These are phyloP conservation scores for Apiospora malaysiana DNA, from an alignment of 2,329 filamentous ascomycete species.

Conservation along the genomic window DNA sequence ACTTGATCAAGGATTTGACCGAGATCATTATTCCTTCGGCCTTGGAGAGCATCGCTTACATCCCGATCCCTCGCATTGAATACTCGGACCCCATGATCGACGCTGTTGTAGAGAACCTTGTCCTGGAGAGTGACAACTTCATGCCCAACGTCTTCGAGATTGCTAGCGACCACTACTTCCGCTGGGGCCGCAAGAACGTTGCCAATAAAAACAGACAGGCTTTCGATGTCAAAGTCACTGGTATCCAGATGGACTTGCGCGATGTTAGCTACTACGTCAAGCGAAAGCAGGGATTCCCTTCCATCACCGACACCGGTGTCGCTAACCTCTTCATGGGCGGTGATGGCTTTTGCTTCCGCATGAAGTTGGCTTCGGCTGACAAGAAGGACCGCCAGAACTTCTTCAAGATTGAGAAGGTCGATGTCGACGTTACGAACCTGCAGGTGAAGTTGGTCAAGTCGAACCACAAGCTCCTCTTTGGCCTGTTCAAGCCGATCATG, in stretches of 20 bases:
- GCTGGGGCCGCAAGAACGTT: slow-evolving; percentile 90
- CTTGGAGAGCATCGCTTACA: slow-evolving; percentile 86
- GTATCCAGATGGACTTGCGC: slow-evolving; percentile 88
- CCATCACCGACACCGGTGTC: slow-evolving; percentile 84
- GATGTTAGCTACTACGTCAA: slow-evolving; percentile 96
- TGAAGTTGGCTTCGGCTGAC: slow-evolving; percentile 83
- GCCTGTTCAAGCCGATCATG: slow-evolving; percentile 83
- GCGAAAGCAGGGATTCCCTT: slow-evolving; percentile 91
- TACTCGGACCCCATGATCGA: slow-evolving; percentile 85
- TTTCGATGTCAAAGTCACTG: slow-evolving; percentile 82
- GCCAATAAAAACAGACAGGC: slow-evolving; percentile 80
- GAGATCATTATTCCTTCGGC: slow-evolving; percentile 84
- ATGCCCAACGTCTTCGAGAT: slow-evolving; percentile 92
- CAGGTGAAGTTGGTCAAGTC: slow-evolving; percentile 93
- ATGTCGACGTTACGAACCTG: slow-evolving; percentile 81
- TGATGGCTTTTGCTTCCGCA: slow-evolving; percentile 87
- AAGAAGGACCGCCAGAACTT: slow-evolving; percentile 79
- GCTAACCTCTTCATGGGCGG: slow-evolving; percentile 88
- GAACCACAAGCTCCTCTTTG: slow-evolving; percentile 91
- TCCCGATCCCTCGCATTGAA: slow-evolving; percentile 93
- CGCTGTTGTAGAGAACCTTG: slow-evolving; percentile 89
- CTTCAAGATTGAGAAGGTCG: slow-evolving; percentile 92
- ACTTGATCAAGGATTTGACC: slow-evolving; percentile 86
- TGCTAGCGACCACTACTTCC: slow-evolving; percentile 90
- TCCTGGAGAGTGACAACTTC: slow-evolving; percentile 95